A percentile compares a stretch with the other conserved stretches of the same genome.
These are phyloP conservation scores for Teratosphaeria epicoccoides DNA, from an alignment of 2,329 filamentous ascomycete species.

Conservation along the genomic window DNA sequence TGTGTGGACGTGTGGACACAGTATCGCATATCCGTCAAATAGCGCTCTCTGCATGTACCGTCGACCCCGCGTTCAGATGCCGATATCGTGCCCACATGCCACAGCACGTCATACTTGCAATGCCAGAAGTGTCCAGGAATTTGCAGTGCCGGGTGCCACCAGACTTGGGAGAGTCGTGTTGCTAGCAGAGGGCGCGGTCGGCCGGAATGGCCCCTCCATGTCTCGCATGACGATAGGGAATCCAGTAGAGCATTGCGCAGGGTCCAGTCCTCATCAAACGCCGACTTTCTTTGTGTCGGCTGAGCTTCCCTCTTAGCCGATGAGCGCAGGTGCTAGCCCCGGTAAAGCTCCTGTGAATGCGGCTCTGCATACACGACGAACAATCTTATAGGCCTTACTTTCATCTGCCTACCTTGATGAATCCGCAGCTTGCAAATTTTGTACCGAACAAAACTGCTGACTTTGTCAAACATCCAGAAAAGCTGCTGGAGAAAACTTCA, in stretches of 20 bases:
- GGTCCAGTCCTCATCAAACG: neutral
- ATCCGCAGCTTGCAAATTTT: conserved; percentile 22
- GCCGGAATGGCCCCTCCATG: too few relatives aligned
- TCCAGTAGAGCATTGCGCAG: too few relatives aligned
- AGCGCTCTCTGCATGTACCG: neutral
- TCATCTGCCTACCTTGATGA: conserved; percentile 11
- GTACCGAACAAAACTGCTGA: conserved; percentile 20
- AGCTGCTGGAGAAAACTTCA: conserved; percentile 12
- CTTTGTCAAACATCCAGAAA: conserved; percentile 18
- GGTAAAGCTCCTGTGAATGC: neutral
- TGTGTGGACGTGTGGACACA: too few relatives aligned
- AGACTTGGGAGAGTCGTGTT: too few relatives aligned
- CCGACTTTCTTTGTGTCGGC: neutral
- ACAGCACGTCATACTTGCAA: neutral
- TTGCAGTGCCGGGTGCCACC: too few relatives aligned
- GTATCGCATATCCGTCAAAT: neutral
- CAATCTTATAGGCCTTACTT: neutral
- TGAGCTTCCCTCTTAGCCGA: neutral
- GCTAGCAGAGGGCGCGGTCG: too few relatives aligned
- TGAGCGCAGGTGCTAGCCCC: neutral
- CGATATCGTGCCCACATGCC: neutral
- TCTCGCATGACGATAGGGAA: too few relatives aligned
- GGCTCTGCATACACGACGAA: neutral
- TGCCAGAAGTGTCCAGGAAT: too few relatives aligned
- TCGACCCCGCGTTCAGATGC: neutral